These are phyloP conservation scores for Metschnikowia corniflorae DNA, from an alignment of 805 yeast species.

Conservation along the genomic window DNA sequence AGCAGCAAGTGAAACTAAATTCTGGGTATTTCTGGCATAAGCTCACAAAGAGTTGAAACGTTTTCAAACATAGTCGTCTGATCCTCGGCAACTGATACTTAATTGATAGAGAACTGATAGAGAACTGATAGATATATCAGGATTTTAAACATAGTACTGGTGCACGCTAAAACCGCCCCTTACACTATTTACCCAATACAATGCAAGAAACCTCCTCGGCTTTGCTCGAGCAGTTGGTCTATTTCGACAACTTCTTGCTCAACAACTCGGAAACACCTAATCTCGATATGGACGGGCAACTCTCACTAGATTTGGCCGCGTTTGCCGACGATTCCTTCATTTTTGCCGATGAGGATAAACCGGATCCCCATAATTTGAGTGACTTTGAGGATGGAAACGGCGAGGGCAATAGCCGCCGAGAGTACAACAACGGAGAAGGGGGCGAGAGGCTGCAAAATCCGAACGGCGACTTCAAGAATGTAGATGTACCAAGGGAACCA, in stretches of 20 bases:
- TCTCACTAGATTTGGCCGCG: conserved; percentile 62
- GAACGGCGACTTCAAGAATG: not conserved
- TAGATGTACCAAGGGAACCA: not conserved
- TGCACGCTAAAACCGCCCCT: no score
- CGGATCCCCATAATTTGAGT: conserved; percentile 26
- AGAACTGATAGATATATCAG: no score
- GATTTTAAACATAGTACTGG: no score
- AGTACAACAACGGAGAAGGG: not conserved
- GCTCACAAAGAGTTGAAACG: no score
- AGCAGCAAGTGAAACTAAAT: no score
- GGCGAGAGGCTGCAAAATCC: not conserved
- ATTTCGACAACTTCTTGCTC: conserved; percentile 67
- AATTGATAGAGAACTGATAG: no score
- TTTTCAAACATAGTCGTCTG: no score
- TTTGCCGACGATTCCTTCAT: conserved; percentile 80
- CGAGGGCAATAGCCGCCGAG: not conserved
- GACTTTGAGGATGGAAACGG: conserved; percentile 6
- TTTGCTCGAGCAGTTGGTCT: conserved; percentile 71
- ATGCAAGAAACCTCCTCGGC: conserved; percentile 36
- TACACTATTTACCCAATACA: no score
- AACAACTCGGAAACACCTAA: conserved; percentile 35
- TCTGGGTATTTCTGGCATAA: no score
- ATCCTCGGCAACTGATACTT: no score
- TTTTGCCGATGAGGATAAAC: conserved; percentile 80
- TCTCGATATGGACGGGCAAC: conserved; percentile 38